These are phyloP conservation scores for Skeletonema costatum DNA, from an alignment of 108 stramenopile species.

Conservation along the genomic window DNA sequence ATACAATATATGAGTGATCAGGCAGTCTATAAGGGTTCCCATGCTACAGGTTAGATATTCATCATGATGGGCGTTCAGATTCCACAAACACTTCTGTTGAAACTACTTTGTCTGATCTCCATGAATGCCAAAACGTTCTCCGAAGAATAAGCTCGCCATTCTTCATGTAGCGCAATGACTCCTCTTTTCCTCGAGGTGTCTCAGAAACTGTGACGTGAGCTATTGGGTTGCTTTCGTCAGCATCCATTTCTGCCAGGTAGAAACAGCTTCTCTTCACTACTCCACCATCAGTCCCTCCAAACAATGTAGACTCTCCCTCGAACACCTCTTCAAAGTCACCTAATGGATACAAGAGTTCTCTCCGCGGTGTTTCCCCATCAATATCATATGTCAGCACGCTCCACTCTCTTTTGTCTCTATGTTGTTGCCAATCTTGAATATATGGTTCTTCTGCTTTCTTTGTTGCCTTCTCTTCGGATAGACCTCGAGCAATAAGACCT, in stretches of 20 bases:
- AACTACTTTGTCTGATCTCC: constrained; percentile 24
- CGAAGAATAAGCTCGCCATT: constrained; percentile 38
- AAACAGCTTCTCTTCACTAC: constrained; percentile 35
- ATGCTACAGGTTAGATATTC: not conserved
- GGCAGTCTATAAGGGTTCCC: no score
- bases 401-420: constrained; percentile 21
- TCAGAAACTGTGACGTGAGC: constrained; percentile 40
- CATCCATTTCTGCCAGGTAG: constrained; percentile 45
- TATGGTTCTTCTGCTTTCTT: constrained; percentile 35
- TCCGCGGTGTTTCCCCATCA: constrained; percentile 24
- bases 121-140: constrained; percentile 42
- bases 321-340: constrained; percentile 50
- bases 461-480: constrained; percentile 29
- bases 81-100: constrained; percentile 51
- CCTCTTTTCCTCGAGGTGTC: constrained; percentile 43
- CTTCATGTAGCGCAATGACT: constrained; percentile 49
- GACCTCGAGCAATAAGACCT: constrained; percentile 41
- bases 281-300: constrained; percentile 35
- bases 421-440: constrained; percentile 45
- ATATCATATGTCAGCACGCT: constrained; percentile 40
- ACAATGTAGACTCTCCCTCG: constrained; percentile 43
- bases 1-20: no score
- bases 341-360: constrained; percentile 41
- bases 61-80: not conserved
- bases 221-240: constrained; percentile 18